Base-by-base conservation (phyloP, 257 asterid genomes). In the Solanum bukasovii region DNA sequence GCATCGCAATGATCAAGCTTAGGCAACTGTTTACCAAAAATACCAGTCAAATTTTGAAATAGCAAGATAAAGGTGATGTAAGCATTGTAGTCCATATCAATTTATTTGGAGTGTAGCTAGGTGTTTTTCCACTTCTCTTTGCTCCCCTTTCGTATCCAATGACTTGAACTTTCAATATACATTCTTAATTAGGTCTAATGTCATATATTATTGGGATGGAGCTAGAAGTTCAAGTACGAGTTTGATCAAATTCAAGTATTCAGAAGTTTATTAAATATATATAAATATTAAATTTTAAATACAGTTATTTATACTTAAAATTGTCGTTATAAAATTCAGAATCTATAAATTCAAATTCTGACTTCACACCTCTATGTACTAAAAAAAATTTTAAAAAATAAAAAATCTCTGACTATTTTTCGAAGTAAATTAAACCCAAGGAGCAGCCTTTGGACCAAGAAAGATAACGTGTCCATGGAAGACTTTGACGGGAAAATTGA, bases 241-340 rank as follows among this genome's bases (percentile, higher is more conserved):
- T 59, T 59, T 0, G 5, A 3, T 0, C 12, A 20, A 59, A 20
- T 20, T 20, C 0, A 56, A 20, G 0, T 21, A 7, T 59, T 59
- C 25, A 59, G 1, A 56, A 56, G 12, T 56, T 56, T 20, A 56
- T 56, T 56, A 56, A 56, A 56, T 56, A 56, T 56, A 18, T 7
- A 56, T 20, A 20, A 56, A 3, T 20, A 56, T 56, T 20, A 56
- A 56, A 1, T 20, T 56, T 56, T 20, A 11, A 20, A 56, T 21
- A 56, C 2, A 20, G 1, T 3, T 20, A 7, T 20, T 20, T 0
- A 56, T 56, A 56, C 4, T 56, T 20, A 3, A 56, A 56, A 20
- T 56, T 56, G 1, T 56, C 2, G 2, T 56, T 2, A 20, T 7
- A 56, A 56, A 56, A 56, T 56, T 18, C 4, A 6, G 0, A 7